Base-by-base conservation (phyloP, 345 rosid species). In the Eucalyptus polyanthemos region DNA sequence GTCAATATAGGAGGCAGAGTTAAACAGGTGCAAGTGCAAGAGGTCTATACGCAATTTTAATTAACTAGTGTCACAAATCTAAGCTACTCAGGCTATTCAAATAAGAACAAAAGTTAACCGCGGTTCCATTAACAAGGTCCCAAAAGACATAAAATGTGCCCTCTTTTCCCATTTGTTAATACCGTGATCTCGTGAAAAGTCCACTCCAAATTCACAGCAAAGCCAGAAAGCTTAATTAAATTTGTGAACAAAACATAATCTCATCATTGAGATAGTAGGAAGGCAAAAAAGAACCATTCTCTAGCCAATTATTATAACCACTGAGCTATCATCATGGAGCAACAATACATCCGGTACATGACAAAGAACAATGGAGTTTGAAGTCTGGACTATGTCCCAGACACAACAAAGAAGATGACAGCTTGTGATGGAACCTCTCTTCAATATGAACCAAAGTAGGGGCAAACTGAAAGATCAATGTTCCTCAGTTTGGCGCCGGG, bases 401-500 rank as follows among this genome's bases (percentile, higher is more conserved):
- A 31, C 67, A 50, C 87, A 50, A 40, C 86, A 49, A 25, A 87
- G 45, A 86, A 87, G 49, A 56, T 27, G n/a, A 72, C 76, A 51
- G 62, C 49, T 56, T 58, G 80, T 44, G n/a, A 27, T 87, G 47
- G 51, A 87, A 86, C 67, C 15, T 86, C 60, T 86, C 42, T 86
- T 54, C 47, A 22, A 40, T 21, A 76, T 40, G 29, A 40, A 76
- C 29, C 47, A 12, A 76, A 76, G 45, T 76, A 76, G 13, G 85
- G 47, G 29, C 47, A 40, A 40, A 40, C 85, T n/a, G 11, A 54
- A 40, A 47, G 76, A 88, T 94, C 91, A 92, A 60, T 88, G 90
- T 53, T 51, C 90, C 50, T 94, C 92, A 45, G 94, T 42, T 89
- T 93, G 92, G 54, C 9, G 95, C 94, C 5, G 93, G 93, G 91